phyloP scores from a whole-genome alignment of 2,329 filamentous ascomycete species.

The Teratosphaeria nubilosa region DNA sequence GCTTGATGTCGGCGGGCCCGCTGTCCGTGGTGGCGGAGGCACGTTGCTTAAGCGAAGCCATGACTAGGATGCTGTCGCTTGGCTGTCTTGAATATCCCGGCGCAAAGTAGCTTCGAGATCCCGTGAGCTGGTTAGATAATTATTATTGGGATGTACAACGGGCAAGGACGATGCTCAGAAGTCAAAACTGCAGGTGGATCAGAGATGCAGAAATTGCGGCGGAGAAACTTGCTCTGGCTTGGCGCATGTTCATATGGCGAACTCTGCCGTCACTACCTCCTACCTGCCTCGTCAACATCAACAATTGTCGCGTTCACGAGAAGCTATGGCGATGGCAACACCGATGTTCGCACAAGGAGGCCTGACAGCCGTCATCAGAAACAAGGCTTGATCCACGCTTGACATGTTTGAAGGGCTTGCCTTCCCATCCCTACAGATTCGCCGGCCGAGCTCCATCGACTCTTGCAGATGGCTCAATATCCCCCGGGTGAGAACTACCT shows the following conservation, averaged over 20 bases:
- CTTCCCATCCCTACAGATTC: too few species aligned
- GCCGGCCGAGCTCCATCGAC: too few species aligned
- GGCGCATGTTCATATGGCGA: background rate
- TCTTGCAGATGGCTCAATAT: too few species aligned
- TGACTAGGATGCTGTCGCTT: background rate
- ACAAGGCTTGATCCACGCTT: too few species aligned
- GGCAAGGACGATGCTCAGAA: background rate
- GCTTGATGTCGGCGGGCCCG: conserved; percentile 7
- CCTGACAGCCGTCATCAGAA: too few species aligned
- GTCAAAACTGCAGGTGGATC: background rate
- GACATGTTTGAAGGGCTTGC: too few species aligned
- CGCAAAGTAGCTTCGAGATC: background rate
- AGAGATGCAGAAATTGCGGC: background rate
- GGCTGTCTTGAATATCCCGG: background rate
- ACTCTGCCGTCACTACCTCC: background rate
- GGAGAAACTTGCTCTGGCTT: background rate
- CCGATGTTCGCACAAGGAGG: too few species aligned
- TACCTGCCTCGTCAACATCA: too few species aligned
- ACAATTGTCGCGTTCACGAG: too few species aligned
- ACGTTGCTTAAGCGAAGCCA: background rate
- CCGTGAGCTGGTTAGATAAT: background rate
- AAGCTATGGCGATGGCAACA: too few species aligned
- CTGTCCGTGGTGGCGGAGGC: background rate
- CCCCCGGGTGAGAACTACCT: too few species aligned
- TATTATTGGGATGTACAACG: background rate